Evolutionary conservation across 2,329 filamentous ascomycete species (phyloP).

Genomic region (Hypoxylon sp.): DNA sequence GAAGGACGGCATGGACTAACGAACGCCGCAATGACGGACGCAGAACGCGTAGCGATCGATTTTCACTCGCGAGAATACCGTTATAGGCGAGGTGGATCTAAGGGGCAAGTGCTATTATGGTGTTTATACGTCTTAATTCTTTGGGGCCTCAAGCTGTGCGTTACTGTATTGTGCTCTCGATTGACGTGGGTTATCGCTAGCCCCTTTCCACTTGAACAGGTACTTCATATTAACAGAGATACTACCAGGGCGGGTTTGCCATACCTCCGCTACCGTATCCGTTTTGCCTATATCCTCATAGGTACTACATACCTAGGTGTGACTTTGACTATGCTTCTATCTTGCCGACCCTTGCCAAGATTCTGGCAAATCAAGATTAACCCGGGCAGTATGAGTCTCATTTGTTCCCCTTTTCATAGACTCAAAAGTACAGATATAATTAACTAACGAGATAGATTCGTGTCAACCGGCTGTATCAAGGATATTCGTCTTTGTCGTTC

Average conservation of each 20-base stretch:
- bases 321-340: constrained; percentile 60
- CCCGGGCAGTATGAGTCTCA: constrained; percentile 58
- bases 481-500: constrained; percentile 60
- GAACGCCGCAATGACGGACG: constrained; percentile 45
- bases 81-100: constrained; percentile 51
- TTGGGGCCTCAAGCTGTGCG: constrained; percentile 53
- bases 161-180: constrained; percentile 51
- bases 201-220: neutral
- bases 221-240: neutral
- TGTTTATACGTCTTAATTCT: constrained; percentile 54
- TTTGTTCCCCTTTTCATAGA: neutral
- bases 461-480: constrained; percentile 62
- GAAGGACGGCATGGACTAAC: constrained; percentile 38
- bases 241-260: neutral
- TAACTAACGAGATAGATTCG: constrained; percentile 49
- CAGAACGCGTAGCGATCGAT: constrained; percentile 38
- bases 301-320: constrained; percentile 61
- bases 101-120: constrained; percentile 54
- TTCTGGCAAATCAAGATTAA: constrained; percentile 67
- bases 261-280: constrained; percentile 19
- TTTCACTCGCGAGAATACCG: constrained; percentile 36
- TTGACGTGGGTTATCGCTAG: constrained; percentile 50
- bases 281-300: constrained; percentile 60
- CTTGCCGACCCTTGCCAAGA: constrained; percentile 61
- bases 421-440: neutral